A percentile compares a stretch with the other conserved stretches of the same genome.
phyloP scores from a whole-genome alignment of 1,284 basidiomycete species.

The Ganoderma multipileum region DNA sequence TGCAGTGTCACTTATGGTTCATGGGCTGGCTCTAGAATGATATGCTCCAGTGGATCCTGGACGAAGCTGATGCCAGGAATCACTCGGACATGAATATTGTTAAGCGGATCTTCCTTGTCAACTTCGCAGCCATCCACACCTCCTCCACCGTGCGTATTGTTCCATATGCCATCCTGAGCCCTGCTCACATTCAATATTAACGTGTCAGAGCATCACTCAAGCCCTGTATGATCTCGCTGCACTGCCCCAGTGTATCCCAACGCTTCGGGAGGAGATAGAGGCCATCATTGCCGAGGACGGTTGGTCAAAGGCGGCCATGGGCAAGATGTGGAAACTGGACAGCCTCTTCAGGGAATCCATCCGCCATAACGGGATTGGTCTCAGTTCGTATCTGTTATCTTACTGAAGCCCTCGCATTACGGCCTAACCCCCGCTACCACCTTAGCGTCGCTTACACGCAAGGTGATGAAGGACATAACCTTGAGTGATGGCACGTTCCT shows the following conservation, averaged over 20 bases:
- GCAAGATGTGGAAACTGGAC: slow-evolving; percentile 56
- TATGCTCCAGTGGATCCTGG: slow-evolving; percentile 38
- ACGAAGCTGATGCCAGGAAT: slow-evolving; percentile 28
- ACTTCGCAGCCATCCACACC: slow-evolving; percentile 44
- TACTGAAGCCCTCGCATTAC: too few relatives aligned
- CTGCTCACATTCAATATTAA: not conserved
- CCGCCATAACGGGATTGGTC: slow-evolving; percentile 42
- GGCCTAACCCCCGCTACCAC: too few relatives aligned
- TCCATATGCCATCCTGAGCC: too few relatives aligned
- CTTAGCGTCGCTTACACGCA: slow-evolving; percentile 28
- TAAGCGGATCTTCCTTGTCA: slow-evolving; percentile 36
- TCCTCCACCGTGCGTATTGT: slow-evolving; percentile 36
- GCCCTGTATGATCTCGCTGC: slow-evolving; percentile 50
- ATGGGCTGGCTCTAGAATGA: slow-evolving; percentile 28
- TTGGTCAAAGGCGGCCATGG: slow-evolving; percentile 52
- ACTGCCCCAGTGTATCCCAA: slow-evolving; percentile 46
- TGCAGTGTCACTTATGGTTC: not conserved
- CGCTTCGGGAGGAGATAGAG: slow-evolving; percentile 54
- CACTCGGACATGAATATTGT: slow-evolving; percentile 30
- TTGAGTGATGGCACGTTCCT: slow-evolving; percentile 51
- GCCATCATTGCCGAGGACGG: slow-evolving; percentile 45
- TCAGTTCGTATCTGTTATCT: slow-evolving; percentile 22
- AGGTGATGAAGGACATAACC: slow-evolving; percentile 42
- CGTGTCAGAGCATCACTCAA: slow-evolving; percentile 43
- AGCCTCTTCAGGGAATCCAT: slow-evolving; percentile 59